phyloP scores from a whole-genome alignment of 129 eudicot genomes.

The Flaveria trinervia region DNA sequence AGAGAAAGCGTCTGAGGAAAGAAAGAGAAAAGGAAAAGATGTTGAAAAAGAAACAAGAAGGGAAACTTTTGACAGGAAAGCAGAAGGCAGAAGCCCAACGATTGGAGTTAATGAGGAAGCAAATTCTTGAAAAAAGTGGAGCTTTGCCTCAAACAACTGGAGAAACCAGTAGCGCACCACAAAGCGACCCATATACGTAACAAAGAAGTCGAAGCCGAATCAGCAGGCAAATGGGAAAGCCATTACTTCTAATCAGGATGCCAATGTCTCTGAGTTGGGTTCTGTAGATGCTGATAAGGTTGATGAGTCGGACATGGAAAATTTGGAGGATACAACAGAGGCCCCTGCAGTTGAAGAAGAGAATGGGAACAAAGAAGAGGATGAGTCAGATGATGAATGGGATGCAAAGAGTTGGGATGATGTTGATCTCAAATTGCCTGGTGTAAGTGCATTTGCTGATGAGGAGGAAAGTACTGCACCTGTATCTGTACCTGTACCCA shows the following conservation, averaged over 20 bases:
- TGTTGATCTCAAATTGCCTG: conserved; percentile 68
- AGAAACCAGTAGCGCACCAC: conserved; percentile 45
- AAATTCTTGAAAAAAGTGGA: conserved; percentile 62
- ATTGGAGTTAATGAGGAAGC: conserved; percentile 68
- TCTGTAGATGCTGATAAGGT: conserved; percentile 41
- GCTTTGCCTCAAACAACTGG: conserved; percentile 47
- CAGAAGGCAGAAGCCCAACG: conserved; percentile 86
- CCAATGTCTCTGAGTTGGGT: conserved; percentile 33
- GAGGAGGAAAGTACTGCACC: conserved; percentile 70
- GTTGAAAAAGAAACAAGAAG: conserved; percentile 71
- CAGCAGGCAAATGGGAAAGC: conserved; percentile 49
- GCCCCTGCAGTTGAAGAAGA: conserved; percentile 34
- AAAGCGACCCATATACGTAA: conserved; percentile 67
- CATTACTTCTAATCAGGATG: conserved; percentile 40
- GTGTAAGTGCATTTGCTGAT: conserved; percentile 68
- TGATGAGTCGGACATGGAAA: conserved; percentile 34
- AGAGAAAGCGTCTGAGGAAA: conserved; percentile 63
- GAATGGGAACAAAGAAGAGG: conserved; percentile 44
- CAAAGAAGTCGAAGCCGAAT: conserved; percentile 62
- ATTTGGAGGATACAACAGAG: conserved; percentile 39
- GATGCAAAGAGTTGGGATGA: conserved; percentile 98
- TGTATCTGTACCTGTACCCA: background rate
- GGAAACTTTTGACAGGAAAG: conserved; percentile 67
- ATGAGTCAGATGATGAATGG: conserved; percentile 84
- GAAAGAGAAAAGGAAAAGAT: conserved; percentile 77